Conservation (phyloP, 176 grass and related monocot species). For the Chrysopogon serrulatus region DNA sequence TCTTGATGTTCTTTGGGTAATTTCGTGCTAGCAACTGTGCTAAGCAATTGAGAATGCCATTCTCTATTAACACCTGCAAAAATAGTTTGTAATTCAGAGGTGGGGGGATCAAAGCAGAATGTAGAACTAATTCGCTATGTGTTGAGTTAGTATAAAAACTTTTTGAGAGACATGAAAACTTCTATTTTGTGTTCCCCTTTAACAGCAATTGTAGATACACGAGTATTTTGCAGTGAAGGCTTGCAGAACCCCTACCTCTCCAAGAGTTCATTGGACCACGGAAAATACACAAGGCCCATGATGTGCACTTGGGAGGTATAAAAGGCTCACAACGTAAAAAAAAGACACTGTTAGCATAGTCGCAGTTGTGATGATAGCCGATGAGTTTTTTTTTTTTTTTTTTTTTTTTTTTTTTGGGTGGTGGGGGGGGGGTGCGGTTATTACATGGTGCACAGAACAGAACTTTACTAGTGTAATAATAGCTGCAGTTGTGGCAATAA, state of each 20-base stretch:
- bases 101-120: neutral
- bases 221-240: neutral
- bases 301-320: neutral
- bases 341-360: neutral
- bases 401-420: no score
- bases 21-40: constrained; percentile 32
- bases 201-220: neutral
- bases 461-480: neutral
- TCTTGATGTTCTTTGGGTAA: constrained; percentile 57
- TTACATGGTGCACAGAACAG: no score
- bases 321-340: neutral
- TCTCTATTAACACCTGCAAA: constrained; percentile 68
- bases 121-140: neutral
- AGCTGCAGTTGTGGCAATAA: neutral
- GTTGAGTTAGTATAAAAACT: neutral
- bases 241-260: neutral
- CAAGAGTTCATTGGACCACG: neutral
- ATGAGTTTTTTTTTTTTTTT: no score
- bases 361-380: neutral
- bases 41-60: constrained; percentile 47
- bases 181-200: neutral
- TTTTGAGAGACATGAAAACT: neutral
- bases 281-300: neutral
- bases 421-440: no score
- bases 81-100: neutral